These are phyloP conservation scores for Apophysomyces ossiformis DNA, from an alignment of 371 early-diverging fungal species.

Conservation along the genomic window DNA sequence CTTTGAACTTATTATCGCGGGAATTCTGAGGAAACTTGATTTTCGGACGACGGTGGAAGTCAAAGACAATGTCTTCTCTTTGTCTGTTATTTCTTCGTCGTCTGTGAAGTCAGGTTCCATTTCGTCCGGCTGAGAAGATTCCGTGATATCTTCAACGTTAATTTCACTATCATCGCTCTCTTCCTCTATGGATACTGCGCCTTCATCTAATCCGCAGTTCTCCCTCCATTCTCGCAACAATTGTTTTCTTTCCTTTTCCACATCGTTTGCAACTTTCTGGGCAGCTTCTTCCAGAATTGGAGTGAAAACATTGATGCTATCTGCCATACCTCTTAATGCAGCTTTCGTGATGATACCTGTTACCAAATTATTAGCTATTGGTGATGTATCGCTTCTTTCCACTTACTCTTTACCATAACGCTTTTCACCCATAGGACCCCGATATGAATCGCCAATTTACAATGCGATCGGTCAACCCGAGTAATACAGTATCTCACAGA, in stretches of 20 bases:
- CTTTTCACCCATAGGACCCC: constrained; percentile 63
- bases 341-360: constrained; percentile 48
- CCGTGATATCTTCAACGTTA: not conserved
- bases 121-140: not conserved
- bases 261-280: not conserved
- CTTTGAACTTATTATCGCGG: not conserved
- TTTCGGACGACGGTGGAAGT: not conserved
- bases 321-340: constrained; percentile 48
- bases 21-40: not conserved
- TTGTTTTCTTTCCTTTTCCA: not conserved
- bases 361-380: not conserved
- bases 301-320: constrained; percentile 34
- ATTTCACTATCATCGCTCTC: not conserved
- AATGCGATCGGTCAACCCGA: constrained; percentile 41
- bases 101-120: not conserved
- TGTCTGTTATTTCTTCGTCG: not conserved
- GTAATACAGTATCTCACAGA: constrained; percentile 63
- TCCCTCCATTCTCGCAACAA: not conserved
- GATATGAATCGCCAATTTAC: constrained; percentile 55
- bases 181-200: not conserved
- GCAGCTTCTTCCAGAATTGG: constrained; percentile 36
- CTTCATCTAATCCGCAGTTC: not conserved
- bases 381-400: not conserved
- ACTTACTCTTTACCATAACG: constrained; percentile 55
- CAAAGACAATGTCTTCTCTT: not conserved